A percentile compares a stretch with the other conserved stretches of the same genome.
Evolutionary conservation across 2,329 filamentous ascomycete species (phyloP).

Genomic region (Rutstroemia sp.): DNA sequence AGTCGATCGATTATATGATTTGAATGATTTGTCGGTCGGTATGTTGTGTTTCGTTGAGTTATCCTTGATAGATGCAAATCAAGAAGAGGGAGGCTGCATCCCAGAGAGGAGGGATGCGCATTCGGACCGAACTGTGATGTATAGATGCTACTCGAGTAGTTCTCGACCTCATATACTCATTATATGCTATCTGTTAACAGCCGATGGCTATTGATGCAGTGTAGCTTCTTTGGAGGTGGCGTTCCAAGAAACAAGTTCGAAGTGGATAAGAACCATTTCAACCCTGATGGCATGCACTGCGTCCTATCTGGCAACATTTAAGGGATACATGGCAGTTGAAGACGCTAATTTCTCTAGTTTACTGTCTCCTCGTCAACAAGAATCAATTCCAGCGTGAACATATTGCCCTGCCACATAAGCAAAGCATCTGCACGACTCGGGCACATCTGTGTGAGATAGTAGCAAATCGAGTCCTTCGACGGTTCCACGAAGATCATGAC

Average conservation of each 20-base stretch:
- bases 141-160: neutral
- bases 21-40: constrained; percentile 73
- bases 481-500: constrained; percentile 70
- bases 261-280: neutral
- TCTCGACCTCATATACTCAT: neutral
- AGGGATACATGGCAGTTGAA: neutral
- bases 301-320: neutral
- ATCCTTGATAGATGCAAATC: neutral
- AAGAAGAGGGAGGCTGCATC: too few relatives aligned
- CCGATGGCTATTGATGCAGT: neutral
- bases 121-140: too few relatives aligned
- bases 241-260: too few relatives aligned
- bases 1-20: constrained; percentile 75
- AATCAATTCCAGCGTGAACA: constrained; percentile 75
- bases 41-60: constrained; percentile 21
- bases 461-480: constrained; percentile 67
- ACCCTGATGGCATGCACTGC: neutral
- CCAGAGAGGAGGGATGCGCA: too few relatives aligned
- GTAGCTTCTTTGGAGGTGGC: neutral
- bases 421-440: constrained; percentile 73
- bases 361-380: constrained; percentile 76
- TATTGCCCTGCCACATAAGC: constrained; percentile 64
- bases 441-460: constrained; percentile 75
- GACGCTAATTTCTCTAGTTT: constrained; percentile 45
- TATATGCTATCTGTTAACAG: too few relatives aligned